Evolutionary conservation across 441 rosid species (phyloP).

Genomic region (Eruca vesicaria): DNA sequence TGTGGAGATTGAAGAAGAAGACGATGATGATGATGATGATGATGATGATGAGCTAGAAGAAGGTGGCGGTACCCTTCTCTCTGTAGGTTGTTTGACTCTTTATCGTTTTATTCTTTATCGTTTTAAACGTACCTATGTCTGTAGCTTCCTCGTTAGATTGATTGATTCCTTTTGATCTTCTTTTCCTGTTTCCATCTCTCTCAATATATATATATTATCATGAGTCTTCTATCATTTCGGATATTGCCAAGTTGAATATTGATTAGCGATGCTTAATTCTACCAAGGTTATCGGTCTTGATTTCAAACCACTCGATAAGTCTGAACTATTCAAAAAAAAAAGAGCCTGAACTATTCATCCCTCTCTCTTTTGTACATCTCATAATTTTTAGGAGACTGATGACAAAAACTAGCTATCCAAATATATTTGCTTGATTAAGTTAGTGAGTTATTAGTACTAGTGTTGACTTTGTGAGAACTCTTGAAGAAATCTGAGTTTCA

Average conservation of each 20-base stretch:
- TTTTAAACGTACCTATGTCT: not conserved
- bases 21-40: slow-evolving; percentile 22
- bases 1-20: slow-evolving; percentile 30
- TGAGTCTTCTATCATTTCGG: not conserved
- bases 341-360: not conserved
- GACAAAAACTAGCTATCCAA: not conserved
- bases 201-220: not conserved
- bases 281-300: not conserved
- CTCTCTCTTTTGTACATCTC: not conserved
- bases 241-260: not conserved
- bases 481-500: not conserved
- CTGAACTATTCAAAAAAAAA: no score
- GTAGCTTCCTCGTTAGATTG: not conserved
- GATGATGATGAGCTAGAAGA: not conserved
- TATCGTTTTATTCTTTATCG: not conserved
- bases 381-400: not conserved
- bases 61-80: not conserved
- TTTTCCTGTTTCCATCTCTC: not conserved
- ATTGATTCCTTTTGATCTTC: not conserved
- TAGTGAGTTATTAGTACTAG: not conserved
- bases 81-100: not conserved
- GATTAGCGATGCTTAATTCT: not conserved
- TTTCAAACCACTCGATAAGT: not conserved
- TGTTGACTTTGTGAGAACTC: not conserved
- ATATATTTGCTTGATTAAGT: not conserved